Evolutionary conservation across 169 alveolate species (phyloP), one percentile per base, ranked within the genome.

Genomic region (Plasmodium blacklocki): DNA sequence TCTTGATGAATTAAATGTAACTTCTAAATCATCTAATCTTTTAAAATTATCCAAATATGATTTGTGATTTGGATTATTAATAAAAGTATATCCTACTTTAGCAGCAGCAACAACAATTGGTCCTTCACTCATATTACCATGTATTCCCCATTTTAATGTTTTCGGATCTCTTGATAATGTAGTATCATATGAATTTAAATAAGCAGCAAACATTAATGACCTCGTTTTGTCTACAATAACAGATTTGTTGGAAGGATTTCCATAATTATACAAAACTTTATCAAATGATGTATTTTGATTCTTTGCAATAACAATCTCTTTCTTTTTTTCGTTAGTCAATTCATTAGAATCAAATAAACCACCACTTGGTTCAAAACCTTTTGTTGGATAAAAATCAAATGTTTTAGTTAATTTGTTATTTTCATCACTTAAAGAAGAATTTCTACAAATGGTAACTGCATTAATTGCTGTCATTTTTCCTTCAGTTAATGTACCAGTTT

Each of bases 401-500:
- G 93, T 76, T 58, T 88, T 91, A 29, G 96, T 87, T 59, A 68
- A 26, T 19, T 43, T 88, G 74, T 72, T 88, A 70, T 75, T 90
- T 64, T 54, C 85, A 93, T 88, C 97, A 95, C 94, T 56, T 93
- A 64, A 11, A 3, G 68, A 18, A 2, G 88, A 85, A 29, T 58
- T 68, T 54, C 59, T 89, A 21, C 74, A 66, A 49, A 76, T 59
- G 1, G 76, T 85, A 3, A 73, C 89, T 6, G 23, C 47, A 50
- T 87, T 87, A 9, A 74, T 90, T 63, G 97, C 98, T 63, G 98
- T 88, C 99, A 98, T 98, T 89, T 97, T 98, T 91, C 98, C 98
- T n/a, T 99, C 98, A 26, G 99, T 99, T n/a, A 99, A 95, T 18
- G 99, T 99, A 64, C 99, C 99, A 2, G 99, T 99, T 93, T 99